A percentile compares a stretch with the other conserved stretches of the same genome.
Conservation (phyloP, 257 asterid species). For the Gentiana dahurica region DNA sequence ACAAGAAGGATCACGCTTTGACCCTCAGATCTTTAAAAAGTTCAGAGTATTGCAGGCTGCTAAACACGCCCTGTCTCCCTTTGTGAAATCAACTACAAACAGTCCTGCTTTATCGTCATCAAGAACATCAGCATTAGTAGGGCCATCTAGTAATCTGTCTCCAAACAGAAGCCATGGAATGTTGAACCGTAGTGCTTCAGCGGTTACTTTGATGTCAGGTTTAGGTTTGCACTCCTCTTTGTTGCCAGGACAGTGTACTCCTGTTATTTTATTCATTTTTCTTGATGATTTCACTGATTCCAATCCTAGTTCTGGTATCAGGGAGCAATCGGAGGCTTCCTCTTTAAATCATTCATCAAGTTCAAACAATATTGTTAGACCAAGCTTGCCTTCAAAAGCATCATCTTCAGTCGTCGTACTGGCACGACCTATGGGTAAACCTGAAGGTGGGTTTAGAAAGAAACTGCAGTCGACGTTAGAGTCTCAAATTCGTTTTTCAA, state of each 20-base stretch:
- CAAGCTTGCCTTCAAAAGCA: conserved; percentile 53
- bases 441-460: conserved; percentile 63
- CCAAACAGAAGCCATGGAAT: conserved; percentile 60
- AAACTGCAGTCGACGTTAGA: conserved; percentile 95
- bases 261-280: conserved; percentile 78
- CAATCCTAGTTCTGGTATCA: conserved; percentile 32
- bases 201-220: conserved; percentile 53
- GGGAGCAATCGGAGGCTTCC: conserved; percentile 46
- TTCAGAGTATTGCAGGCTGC: conserved; percentile 84
- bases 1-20: conserved; percentile 88
- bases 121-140: conserved; percentile 28
- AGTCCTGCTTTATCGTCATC: conserved; percentile 44
- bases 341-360: conserved; percentile 30
- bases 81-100: conserved; percentile 37
- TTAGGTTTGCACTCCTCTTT: conserved; percentile 70
- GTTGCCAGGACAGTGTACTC: conserved; percentile 88
- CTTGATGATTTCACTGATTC: conserved; percentile 69
- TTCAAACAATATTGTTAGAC: conserved; percentile 30
- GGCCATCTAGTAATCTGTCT: conserved; percentile 49
- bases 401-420: conserved; percentile 72
- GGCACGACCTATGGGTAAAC: conserved; percentile 59
- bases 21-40: conserved; percentile 54
- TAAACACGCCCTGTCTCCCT: conserved; percentile 56
- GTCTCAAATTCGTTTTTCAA: conserved; percentile 85
- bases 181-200: conserved; percentile 52